phyloP scores from a whole-genome alignment of 805 yeast species.

The Saturnispora quitensis region DNA sequence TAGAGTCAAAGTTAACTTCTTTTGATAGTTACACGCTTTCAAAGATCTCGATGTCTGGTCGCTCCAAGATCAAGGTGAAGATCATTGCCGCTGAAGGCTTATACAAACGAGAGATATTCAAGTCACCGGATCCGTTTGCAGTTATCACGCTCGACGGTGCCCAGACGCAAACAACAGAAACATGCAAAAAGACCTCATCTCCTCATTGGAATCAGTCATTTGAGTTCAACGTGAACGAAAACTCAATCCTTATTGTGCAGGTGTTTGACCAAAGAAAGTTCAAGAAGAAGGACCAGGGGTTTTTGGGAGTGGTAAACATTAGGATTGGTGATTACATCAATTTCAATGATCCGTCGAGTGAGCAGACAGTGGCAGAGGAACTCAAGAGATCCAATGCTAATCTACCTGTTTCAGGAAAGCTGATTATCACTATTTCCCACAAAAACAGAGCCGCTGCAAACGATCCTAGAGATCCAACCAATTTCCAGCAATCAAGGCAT shows the following conservation, averaged over 20 bases:
- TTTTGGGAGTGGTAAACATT: constrained; percentile 89
- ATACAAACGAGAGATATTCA: constrained; percentile 88
- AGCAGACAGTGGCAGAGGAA: constrained; percentile 89
- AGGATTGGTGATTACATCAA: constrained; percentile 85
- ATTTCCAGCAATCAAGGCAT: constrained; percentile 13
- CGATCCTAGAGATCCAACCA: constrained; percentile 26
- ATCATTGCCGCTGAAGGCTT: constrained; percentile 94
- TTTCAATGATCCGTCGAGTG: constrained; percentile 37
- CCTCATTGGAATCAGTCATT: constrained; percentile 98
- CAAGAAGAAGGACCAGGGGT: constrained; percentile 97
- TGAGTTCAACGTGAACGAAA: constrained; percentile 65
- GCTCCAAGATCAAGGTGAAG: constrained; percentile 46
- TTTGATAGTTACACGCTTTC: not conserved
- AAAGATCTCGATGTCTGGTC: constrained; percentile 1
- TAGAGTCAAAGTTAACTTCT: not conserved
- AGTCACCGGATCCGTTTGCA: constrained; percentile 97
- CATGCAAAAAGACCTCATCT: constrained; percentile 86
- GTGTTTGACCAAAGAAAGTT: constrained; percentile 96
- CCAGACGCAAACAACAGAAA: constrained; percentile 90
- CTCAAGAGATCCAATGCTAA: constrained; percentile 87
- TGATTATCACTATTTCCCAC: constrained; percentile 67
- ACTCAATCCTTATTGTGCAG: constrained; percentile 82
- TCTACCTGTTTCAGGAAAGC: constrained; percentile 86
- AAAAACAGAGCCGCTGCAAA: constrained; percentile 17
- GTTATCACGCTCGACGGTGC: constrained; percentile 96